A percentile compares a stretch with the other conserved stretches of the same genome.
These are phyloP conservation scores for Rhodotorula sp. DNA, from an alignment of 1,284 basidiomycete genomes.

Conservation along the genomic window DNA sequence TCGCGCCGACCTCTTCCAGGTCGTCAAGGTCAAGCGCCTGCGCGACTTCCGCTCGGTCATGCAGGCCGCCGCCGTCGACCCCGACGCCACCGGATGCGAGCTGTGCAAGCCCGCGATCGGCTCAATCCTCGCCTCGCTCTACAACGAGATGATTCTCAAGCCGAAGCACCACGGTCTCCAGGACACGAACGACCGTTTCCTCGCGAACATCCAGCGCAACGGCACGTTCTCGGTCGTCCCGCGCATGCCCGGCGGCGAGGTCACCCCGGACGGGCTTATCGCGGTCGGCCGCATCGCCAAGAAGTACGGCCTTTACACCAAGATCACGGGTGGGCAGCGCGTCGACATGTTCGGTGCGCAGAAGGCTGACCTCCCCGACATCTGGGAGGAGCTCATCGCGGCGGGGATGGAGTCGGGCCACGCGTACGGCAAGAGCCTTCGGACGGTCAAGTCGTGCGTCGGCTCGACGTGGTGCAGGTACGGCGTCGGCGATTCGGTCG, in stretches of 20 bases:
- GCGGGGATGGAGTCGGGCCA: slow-evolving; percentile 68
- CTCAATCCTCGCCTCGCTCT: slow-evolving; percentile 67
- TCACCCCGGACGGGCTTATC: slow-evolving; percentile 69
- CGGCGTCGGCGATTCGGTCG: slow-evolving; percentile 71
- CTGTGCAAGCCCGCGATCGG: slow-evolving; percentile 71
- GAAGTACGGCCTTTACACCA: slow-evolving; percentile 71
- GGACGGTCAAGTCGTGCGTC: slow-evolving; percentile 65
- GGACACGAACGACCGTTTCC: slow-evolving; percentile 63
- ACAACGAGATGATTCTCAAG: slow-evolving; percentile 69
- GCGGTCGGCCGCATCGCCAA: slow-evolving; percentile 69
- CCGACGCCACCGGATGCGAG: slow-evolving; percentile 67
- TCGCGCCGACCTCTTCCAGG: slow-evolving; percentile 67
- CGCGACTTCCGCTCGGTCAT: slow-evolving; percentile 63
- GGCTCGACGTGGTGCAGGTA: slow-evolving; percentile 71
- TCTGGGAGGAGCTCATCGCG: slow-evolving; percentile 68
- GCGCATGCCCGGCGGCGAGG: slow-evolving; percentile 67
- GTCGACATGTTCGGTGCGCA: slow-evolving; percentile 74
- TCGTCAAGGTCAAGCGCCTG: slow-evolving; percentile 69
- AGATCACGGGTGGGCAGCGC: slow-evolving; percentile 60
- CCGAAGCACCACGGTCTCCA: slow-evolving; percentile 62
- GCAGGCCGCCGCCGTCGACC: slow-evolving; percentile 58
- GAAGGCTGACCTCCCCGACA: slow-evolving; percentile 72
- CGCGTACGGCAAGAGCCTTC: slow-evolving; percentile 66
- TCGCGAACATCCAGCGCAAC: slow-evolving; percentile 76
- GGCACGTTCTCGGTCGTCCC: slow-evolving; percentile 74